Evolutionary conservation across 257 asterid genomes (phyloP).

Genomic region (Solanum boliviense): DNA sequence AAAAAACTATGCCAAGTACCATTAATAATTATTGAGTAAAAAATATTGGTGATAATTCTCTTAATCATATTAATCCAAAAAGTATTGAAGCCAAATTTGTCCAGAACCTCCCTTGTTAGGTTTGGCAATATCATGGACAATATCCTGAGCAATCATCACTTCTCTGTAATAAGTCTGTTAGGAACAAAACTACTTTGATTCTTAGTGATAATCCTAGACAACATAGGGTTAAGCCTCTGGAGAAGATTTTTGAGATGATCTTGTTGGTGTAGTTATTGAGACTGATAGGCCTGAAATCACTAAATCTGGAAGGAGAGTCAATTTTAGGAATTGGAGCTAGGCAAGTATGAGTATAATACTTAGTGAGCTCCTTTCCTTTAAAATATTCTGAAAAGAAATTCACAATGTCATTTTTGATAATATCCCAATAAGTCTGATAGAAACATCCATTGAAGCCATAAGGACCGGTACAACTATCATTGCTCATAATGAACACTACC

Average conservation of each 20-base stretch:
- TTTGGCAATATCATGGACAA: not conserved
- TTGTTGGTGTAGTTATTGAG: too few relatives aligned
- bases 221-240: not conserved
- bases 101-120: not conserved
- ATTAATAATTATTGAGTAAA: not conserved
- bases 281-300: not conserved
- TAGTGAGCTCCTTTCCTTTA: not conserved
- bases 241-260: not conserved
- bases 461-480: not conserved
- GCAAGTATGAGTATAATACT: not conserved
- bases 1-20: not conserved
- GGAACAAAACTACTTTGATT: not conserved
- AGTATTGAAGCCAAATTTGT: too few relatives aligned
- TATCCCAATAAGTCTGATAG: not conserved
- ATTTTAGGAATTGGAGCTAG: not conserved
- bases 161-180: not conserved
- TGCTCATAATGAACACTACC: not conserved
- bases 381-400: too few relatives aligned
- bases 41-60: not conserved
- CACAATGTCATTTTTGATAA: not conserved
- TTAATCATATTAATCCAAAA: not conserved
- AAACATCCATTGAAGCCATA: not conserved
- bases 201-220: not conserved
- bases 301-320: not conserved
- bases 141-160: not conserved